Conservation (phyloP, 1,284 basidiomycete species). For the Cutaneotrichosporon sp. region DNA sequence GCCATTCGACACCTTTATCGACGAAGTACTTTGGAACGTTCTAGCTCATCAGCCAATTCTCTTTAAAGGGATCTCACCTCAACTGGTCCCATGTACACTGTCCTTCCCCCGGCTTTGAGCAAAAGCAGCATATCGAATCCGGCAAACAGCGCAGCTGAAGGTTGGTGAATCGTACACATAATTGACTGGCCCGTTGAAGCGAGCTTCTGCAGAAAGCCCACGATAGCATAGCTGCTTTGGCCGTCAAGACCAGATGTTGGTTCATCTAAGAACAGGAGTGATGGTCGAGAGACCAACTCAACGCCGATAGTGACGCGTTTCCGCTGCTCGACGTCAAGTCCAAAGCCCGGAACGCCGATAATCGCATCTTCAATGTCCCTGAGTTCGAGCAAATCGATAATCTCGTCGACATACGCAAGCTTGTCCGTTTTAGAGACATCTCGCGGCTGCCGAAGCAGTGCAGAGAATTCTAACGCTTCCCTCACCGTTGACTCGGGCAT, state of each 20-base stretch:
- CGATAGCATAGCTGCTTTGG: constrained; percentile 56
- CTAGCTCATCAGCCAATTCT: neutral
- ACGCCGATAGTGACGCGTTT: constrained; percentile 56
- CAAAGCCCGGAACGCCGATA: constrained; percentile 50
- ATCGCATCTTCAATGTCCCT: constrained; percentile 52
- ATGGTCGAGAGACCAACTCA: constrained; percentile 41
- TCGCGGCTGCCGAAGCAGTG: constrained; percentile 71
- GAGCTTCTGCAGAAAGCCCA: constrained; percentile 54
- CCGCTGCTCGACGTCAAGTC: constrained; percentile 46
- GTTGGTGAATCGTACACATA: constrained; percentile 55
- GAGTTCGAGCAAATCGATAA: constrained; percentile 54
- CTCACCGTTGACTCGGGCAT: constrained; percentile 55
- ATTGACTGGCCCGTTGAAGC: constrained; percentile 52
- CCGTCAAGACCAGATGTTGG: constrained; percentile 57
- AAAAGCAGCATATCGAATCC: constrained; percentile 66
- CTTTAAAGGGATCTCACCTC: constrained; percentile 1
- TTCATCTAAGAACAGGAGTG: constrained; percentile 51
- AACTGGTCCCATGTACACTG: constrained; percentile 56
- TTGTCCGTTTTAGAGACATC: constrained; percentile 57
- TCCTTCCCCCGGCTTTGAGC: constrained; percentile 51
- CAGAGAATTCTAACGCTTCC: constrained; percentile 76
- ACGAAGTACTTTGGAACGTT: constrained; percentile 54
- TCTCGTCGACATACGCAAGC: constrained; percentile 53
- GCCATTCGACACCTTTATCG: constrained; percentile 37
- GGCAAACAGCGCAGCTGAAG: constrained; percentile 60